These are phyloP conservation scores for Clarireedia paspali DNA, from an alignment of 2,329 filamentous ascomycete genomes.

Conservation along the genomic window DNA sequence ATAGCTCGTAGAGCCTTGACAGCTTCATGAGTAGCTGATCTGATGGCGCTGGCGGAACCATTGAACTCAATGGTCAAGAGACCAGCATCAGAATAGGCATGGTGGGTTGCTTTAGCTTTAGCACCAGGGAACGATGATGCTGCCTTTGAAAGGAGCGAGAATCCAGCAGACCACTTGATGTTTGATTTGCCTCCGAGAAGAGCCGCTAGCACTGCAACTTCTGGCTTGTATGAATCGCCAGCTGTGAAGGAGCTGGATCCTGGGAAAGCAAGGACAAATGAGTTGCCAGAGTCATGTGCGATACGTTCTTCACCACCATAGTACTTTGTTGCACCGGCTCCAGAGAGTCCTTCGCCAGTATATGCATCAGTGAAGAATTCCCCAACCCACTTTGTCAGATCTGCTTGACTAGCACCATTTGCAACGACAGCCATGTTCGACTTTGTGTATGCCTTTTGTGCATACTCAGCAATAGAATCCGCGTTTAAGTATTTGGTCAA, in stretches of 20 bases:
- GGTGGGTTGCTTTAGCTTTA: conserved; percentile 65
- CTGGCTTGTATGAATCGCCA: conserved; percentile 73
- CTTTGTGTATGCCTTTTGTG: conserved; percentile 75
- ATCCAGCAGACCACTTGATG: conserved; percentile 95
- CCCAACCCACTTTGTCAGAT: conserved; percentile 81
- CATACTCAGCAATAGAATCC: conserved; percentile 66
- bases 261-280: conserved; percentile 85
- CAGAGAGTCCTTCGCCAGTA: conserved; percentile 43
- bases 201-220: conserved; percentile 77
- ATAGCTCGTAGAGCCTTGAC: conserved; percentile 79
- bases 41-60: conserved; percentile 66
- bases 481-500: conserved; percentile 75
- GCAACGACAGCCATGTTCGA: conserved; percentile 86
- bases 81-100: conserved; percentile 88
- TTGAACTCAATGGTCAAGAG: conserved; percentile 77
- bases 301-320: conserved; percentile 91
- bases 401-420: conserved; percentile 71
- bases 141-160: conserved; percentile 81
- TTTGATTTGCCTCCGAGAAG: conserved; percentile 83
- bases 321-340: conserved; percentile 69
- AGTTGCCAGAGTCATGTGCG: conserved; percentile 67
- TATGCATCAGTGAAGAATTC: conserved; percentile 80
- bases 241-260: conserved; percentile 69
- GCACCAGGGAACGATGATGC: conserved; percentile 58
- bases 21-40: conserved; percentile 64